phyloP scores from a whole-genome alignment of 2,329 filamentous ascomycete species.

The Magnaporthiopsis incrustans region DNA sequence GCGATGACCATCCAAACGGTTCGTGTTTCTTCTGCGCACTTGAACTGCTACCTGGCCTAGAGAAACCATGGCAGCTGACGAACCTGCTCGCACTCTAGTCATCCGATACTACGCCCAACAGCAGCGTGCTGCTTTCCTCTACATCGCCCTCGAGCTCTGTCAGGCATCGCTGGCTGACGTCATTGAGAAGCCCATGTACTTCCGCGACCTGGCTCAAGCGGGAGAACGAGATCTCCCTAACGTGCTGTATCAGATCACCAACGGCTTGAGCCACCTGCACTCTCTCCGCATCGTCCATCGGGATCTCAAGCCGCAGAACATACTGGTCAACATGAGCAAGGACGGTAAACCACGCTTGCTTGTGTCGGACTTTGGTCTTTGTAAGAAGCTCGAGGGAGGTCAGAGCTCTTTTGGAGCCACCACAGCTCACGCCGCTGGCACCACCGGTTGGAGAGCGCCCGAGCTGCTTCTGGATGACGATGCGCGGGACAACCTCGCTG shows the following conservation, averaged over 20 bases:
- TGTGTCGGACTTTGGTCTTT: slow-evolving; percentile 95
- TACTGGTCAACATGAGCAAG: slow-evolving; percentile 71
- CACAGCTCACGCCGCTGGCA: slow-evolving; percentile 86
- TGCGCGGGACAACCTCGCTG: slow-evolving; percentile 32
- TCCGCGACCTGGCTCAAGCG: slow-evolving; percentile 60
- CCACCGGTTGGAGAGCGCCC: slow-evolving; percentile 91
- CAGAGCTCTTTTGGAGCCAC: slow-evolving; percentile 93
- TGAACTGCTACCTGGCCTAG: neutral
- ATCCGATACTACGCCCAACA: slow-evolving; percentile 95
- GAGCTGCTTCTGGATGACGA: slow-evolving; percentile 83
- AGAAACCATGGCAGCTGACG: slow-evolving; percentile 18
- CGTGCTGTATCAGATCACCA: slow-evolving; percentile 81
- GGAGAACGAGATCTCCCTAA: slow-evolving; percentile 70
- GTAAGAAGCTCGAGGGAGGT: slow-evolving; percentile 91
- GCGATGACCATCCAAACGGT: slow-evolving; percentile 88
- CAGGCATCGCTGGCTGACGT: slow-evolving; percentile 90
- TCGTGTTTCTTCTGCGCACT: slow-evolving; percentile 16
- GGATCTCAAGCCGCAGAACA: slow-evolving; percentile 96
- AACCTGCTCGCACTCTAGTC: slow-evolving; percentile 40
- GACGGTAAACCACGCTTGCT: slow-evolving; percentile 71
- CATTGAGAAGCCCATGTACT: slow-evolving; percentile 64
- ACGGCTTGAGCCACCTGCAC: slow-evolving; percentile 83
- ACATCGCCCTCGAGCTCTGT: slow-evolving; percentile 92
- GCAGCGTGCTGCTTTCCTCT: slow-evolving; percentile 80
- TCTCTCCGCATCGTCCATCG: slow-evolving; percentile 90